phyloP scores from a whole-genome alignment of 2,329 filamentous ascomycete species.

The Aspergillus sergii region DNA sequence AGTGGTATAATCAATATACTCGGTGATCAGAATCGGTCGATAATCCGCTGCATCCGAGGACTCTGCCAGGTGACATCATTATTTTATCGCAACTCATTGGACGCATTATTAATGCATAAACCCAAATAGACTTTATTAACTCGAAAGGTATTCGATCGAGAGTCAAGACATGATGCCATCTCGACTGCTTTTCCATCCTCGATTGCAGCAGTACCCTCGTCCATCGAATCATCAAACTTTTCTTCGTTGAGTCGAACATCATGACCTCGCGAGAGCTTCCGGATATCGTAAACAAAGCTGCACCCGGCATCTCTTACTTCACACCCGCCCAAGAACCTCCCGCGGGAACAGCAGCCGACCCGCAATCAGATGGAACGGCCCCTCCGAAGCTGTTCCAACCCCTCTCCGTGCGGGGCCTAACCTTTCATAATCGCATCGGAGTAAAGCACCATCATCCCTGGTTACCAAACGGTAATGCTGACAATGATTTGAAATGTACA shows the following conservation, averaged over 20 bases:
- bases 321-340: slow-evolving; percentile 41
- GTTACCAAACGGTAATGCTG: neutral
- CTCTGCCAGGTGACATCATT: neutral
- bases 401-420: slow-evolving; percentile 59
- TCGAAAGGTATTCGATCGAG: neutral
- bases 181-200: neutral
- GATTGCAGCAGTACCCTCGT: neutral
- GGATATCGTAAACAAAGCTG: slow-evolving; percentile 39
- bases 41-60: neutral
- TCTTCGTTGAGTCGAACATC: neutral
- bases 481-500: neutral
- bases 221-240: neutral
- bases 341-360: slow-evolving; percentile 42
- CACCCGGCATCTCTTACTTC: slow-evolving; percentile 46
- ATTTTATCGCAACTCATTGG: neutral
- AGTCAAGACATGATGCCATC: neutral
- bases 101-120: neutral
- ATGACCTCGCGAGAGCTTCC: slow-evolving; percentile 18
- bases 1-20: neutral
- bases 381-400: slow-evolving; percentile 62
- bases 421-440: slow-evolving; percentile 54
- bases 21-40: neutral
- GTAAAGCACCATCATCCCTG: slow-evolving; percentile 31
- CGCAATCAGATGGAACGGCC: slow-evolving; percentile 43
- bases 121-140: neutral